Conservation (phyloP, 306 rosid genomes). For the Rubus idaeus region DNA sequence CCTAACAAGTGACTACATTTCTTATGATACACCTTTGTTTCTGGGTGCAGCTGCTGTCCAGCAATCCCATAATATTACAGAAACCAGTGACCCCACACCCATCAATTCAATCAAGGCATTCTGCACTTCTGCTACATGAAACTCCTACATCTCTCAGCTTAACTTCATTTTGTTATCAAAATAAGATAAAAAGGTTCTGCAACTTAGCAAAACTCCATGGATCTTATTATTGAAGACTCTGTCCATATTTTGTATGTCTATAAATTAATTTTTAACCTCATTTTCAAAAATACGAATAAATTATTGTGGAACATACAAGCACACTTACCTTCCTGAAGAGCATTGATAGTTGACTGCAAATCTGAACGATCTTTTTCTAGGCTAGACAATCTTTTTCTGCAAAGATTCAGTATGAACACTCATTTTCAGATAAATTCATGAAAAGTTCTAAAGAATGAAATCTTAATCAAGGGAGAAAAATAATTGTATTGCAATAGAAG, state of each 20-base stretch:
- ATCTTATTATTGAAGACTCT: not conserved
- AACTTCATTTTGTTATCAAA: not conserved
- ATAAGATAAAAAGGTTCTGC: not conserved
- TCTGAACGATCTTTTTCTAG: constrained; percentile 81
- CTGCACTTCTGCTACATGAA: not conserved
- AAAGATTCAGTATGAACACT: constrained; percentile 29
- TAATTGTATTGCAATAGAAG: not conserved
- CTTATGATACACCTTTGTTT: not conserved
- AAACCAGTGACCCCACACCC: not conserved
- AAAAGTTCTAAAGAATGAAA: not conserved
- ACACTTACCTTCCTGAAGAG: constrained; percentile 89
- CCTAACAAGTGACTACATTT: not conserved
- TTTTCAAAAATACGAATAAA: not conserved
- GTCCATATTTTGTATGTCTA: not conserved
- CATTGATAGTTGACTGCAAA: constrained; percentile 77
- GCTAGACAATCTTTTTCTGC: constrained; percentile 85
- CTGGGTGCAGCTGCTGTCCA: not conserved
- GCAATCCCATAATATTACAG: not conserved
- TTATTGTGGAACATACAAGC: not conserved
- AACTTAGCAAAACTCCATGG: not conserved
- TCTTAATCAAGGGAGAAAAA: not conserved
- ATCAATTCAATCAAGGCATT: no score
- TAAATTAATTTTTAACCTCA: not conserved
- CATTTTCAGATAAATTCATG: constrained; percentile 8
- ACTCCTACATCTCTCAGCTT: not conserved